Evolutionary conservation across 805 yeast genomes (phyloP), one percentile per base, ranked within the genome.

Genomic region (Saccharomycopsis malanga): DNA sequence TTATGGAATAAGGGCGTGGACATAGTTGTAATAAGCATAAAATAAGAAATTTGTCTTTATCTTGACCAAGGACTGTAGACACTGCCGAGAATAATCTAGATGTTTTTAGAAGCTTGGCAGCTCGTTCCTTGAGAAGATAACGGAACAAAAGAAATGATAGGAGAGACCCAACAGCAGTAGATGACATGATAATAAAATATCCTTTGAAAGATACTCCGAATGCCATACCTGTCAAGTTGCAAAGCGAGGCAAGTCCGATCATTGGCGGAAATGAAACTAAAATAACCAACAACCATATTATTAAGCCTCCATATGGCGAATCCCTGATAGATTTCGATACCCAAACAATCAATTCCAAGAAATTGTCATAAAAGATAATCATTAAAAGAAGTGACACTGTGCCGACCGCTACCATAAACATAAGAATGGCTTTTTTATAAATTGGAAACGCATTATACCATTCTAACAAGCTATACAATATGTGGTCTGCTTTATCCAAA

Each of bases 1-100:
- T 82, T 27, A 91, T 67, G 2, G 96, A 87, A 61, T 88, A 93
- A 0, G 98, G 98, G 57, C 91, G 73, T 0, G 98, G 98, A 56
- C 96, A 87, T 48, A 91, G 63, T 46, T 97, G 70, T 24, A 91
- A 73, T 59, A 91, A 68, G 44, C 83, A 75, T 45, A 91, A 63
- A 21, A 93, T 64, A 53, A 79, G 61, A 48, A 88, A 73, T 49
- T 79, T 76, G 54, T 83, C 81, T 46, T 77, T 75, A 49, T 87
- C 94, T 55, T 74, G 36, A 14, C 43, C 78, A 50, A 91, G 62
- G 3, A 87, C 83, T 46, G 81, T 78, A 0, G 86, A 73, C 53
- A 93, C 74, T 0, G 95, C 87, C 54, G 80, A 74, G 54, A 93
- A 77, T 51, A 75, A 78, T 46, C 75, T 76, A 59, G 83, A 84